Base-by-base conservation (phyloP, 495 filamentous ascomycete genomes). In the Penicillium desertorum region DNA sequence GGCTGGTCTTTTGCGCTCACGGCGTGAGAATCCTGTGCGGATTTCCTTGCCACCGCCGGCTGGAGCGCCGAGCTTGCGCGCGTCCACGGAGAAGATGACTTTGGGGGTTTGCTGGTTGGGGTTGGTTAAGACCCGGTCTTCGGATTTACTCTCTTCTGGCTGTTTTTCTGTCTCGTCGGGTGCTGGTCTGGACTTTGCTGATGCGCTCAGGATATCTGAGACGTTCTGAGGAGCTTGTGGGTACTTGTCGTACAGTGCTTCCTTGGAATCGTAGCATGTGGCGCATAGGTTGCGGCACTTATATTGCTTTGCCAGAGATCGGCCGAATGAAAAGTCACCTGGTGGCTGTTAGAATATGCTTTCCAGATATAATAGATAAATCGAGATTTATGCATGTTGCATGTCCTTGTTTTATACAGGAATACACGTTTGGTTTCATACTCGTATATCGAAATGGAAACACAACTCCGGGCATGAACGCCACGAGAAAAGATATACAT, bases 271-370 rank as follows among this genome's bases (percentile, higher is more conserved):
- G 60, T 82, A 85, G 64, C 80, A 80, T 22, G 86, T 88, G 5
- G 84, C 84, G 14, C 83, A 81, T 7, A 95, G 66, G 60, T 83
- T 74, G 56, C 72, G 77, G 75, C 86, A 92, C 48, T 75, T 79
- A 73, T 96, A 88, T 67, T 89, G 81, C 29, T 78, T 75, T 56
- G 87, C 79, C 14, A 98, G 77, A 1, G 88, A 89, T 57, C 80
- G 82, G 17, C 92, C 84, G 71, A 96, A 97, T 54, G 89, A 93
- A 68, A 98, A 92, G 68, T 98, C 92, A 27, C 84, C 81, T 83
- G 48, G 41, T 10, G 16, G 6, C 30, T 53, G 47, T 73, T 60
- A 65, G 63, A 5, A 9, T 51, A 5, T 41, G 22, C 16, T 19
- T 6, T 23, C 9, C 10, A 10, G 4, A 19, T 42, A 7, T 30